Evolutionary conservation across 208 protist species (phyloP), one percentile per base, ranked within the genome.

Genomic region (Baffinella frigidus): DNA sequence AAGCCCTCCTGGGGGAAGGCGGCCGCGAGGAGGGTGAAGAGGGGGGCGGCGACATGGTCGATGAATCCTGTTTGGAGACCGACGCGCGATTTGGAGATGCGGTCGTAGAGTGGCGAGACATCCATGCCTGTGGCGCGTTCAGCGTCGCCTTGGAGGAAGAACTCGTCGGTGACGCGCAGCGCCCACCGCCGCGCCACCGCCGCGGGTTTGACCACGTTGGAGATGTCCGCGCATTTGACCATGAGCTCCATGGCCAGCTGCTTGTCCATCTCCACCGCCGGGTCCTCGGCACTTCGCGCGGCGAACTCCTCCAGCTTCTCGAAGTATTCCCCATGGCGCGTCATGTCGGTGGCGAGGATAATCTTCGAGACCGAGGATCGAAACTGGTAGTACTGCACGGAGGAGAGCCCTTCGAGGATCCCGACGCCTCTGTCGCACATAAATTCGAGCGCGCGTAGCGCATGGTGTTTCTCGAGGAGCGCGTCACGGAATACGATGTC

Each of bases 301-400:
- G 30, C 9, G 20, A 64, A n/a, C 30, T 64, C 24, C 17, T 64
- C 30, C 33, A 84, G 30, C 74, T 84, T 84, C 41, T 17, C 41
- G 33, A 50, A 33, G 27, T 84, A 84, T 43, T 84, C 74, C 44
- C 11, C 48, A 33, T 84, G 74, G 41, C 74, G 36, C 41, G 27
- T n/a, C 74, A 84, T 84, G 74, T 84, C 74, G 20, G 74, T 84
- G 27, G 74, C 74, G 44, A 84, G 74, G 27, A 84, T 84, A 24
- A 84, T 45, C 30, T 33, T 64, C 39, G 38, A 61, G 9, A 84
- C 74, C 74, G 38, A 30, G 30, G n/a, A 9, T 2, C 74, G 44
- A 43, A 84, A 84, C 27, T 64, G 41, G 41, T 84, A 36, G 41
- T 84, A 84, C n/a, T 9, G 11, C 33, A 20, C 27, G 7, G 36